phyloP scores from a whole-genome alignment of 805 yeast genomes.

The Candida morakotiae region DNA sequence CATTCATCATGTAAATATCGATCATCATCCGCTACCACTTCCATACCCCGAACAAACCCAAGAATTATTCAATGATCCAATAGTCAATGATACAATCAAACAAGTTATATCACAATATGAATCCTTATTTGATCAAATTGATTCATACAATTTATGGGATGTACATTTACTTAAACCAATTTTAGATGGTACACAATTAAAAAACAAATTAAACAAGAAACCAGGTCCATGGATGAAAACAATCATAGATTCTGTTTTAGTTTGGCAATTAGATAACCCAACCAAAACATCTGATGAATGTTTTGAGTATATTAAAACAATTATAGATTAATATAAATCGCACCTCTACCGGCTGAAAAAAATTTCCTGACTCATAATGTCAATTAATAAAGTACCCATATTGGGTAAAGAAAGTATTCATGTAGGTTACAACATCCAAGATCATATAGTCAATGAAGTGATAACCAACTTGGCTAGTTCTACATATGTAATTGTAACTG shows the following conservation, averaged over 20 bases:
- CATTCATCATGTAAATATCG: slow-evolving; percentile 8
- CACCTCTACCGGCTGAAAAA: background rate
- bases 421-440: slow-evolving; percentile 79
- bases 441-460: slow-evolving; percentile 68
- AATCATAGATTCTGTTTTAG: slow-evolving; percentile 50
- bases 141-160: slow-evolving; percentile 29
- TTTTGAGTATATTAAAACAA: slow-evolving; percentile 35
- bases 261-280: slow-evolving; percentile 82
- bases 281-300: slow-evolving; percentile 50
- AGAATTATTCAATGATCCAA: slow-evolving; percentile 5
- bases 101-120: slow-evolving; percentile 23
- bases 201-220: slow-evolving; percentile 46
- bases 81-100: slow-evolving; percentile 6
- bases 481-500: slow-evolving; percentile 89
- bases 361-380: slow-evolving; percentile 10
- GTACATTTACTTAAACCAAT: slow-evolving; percentile 57
- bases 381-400: slow-evolving; percentile 59
- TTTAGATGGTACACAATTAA: slow-evolving; percentile 71
- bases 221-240: slow-evolving; percentile 87
- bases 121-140: slow-evolving; percentile 27
- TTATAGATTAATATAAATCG: slow-evolving; percentile 7
- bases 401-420: slow-evolving; percentile 82
- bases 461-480: slow-evolving; percentile 67
- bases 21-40: background rate
- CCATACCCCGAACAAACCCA: slow-evolving; percentile 11